phyloP scores from a whole-genome alignment of 495 filamentous ascomycete species.

The Jackrogersella minutella region DNA sequence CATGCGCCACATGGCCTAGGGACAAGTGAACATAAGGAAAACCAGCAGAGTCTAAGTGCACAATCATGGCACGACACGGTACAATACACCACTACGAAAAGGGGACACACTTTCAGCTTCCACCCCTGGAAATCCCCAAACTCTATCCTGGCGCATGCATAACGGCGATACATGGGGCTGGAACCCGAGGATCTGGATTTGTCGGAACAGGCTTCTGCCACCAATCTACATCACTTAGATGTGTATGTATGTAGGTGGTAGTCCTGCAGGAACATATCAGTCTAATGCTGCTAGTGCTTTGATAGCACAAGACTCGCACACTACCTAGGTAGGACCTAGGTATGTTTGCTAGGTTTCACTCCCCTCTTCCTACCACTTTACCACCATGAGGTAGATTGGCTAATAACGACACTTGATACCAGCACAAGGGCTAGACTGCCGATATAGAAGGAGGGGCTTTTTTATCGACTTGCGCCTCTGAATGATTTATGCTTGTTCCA shows the following conservation, averaged over 20 bases:
- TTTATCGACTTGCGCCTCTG: not conserved
- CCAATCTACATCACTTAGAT: constrained; percentile 12
- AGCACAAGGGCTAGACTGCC: not conserved
- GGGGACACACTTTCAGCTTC: not conserved
- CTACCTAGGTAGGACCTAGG: not conserved
- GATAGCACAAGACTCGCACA: not conserved
- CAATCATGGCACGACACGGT: too few species aligned
- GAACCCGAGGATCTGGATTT: constrained; percentile 17
- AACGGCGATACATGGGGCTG: not conserved
- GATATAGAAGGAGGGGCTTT: not conserved
- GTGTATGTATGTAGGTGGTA: constrained; percentile 13
- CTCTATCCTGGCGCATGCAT: not conserved
- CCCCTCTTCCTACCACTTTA: too few species aligned
- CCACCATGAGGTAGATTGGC: not conserved
- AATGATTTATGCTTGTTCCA: not conserved
- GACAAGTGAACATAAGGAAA: not conserved
- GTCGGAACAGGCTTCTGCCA: not conserved
- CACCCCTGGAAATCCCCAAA: constrained; percentile 5
- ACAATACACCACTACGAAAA: not conserved
- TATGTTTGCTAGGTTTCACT: not conserved
- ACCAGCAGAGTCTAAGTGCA: not conserved
- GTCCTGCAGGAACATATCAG: constrained; percentile 17
- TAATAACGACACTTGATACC: not conserved
- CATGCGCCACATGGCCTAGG: not conserved
- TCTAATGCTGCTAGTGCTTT: not conserved